phyloP scores from a whole-genome alignment of 1,284 basidiomycete species.

The Polyporus tsugae region DNA sequence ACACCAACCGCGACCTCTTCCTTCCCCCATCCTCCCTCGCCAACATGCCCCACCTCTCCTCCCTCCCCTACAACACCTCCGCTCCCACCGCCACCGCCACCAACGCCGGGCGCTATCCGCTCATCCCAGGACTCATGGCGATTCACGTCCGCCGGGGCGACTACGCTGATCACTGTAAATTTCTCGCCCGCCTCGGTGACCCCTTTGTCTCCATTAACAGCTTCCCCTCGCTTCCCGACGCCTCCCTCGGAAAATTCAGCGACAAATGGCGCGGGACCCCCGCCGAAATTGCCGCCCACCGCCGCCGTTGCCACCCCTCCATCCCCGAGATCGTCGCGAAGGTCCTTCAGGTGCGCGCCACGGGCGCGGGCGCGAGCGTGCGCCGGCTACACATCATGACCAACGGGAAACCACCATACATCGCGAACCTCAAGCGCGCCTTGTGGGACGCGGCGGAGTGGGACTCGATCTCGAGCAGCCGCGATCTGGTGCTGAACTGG shows the following conservation, averaged over 20 bases:
- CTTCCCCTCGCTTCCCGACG: conserved; percentile 47
- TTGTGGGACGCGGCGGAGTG: conserved; percentile 38
- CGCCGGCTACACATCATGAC: conserved; percentile 62
- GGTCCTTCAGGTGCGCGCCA: conserved; percentile 46
- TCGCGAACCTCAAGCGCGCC: conserved; percentile 51
- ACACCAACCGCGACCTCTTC: conserved; percentile 46
- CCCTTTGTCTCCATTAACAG: conserved; percentile 51
- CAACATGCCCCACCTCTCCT: conserved; percentile 7
- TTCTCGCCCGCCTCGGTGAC: conserved; percentile 52
- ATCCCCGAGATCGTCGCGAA: conserved; percentile 52
- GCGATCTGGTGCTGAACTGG: conserved; percentile 46
- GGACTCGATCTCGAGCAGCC: conserved; percentile 41
- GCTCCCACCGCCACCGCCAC: background rate
- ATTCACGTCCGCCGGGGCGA: conserved; percentile 71
- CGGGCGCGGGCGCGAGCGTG: conserved; percentile 38
- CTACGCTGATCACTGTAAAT: conserved; percentile 58
- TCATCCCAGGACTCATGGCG: conserved; percentile 54
- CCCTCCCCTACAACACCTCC: conserved; percentile 32
- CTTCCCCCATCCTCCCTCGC: conserved; percentile 30
- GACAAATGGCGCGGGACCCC: background rate
- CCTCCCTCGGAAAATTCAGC: background rate
- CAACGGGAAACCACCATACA: conserved; percentile 52
- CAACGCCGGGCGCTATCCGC: background rate
- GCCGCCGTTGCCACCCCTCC: conserved; percentile 57
- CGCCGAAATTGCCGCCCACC: conserved; percentile 38